Base-by-base conservation (phyloP, 2,329 filamentous ascomycete species). In the Pseudofabraea citricarpa region DNA sequence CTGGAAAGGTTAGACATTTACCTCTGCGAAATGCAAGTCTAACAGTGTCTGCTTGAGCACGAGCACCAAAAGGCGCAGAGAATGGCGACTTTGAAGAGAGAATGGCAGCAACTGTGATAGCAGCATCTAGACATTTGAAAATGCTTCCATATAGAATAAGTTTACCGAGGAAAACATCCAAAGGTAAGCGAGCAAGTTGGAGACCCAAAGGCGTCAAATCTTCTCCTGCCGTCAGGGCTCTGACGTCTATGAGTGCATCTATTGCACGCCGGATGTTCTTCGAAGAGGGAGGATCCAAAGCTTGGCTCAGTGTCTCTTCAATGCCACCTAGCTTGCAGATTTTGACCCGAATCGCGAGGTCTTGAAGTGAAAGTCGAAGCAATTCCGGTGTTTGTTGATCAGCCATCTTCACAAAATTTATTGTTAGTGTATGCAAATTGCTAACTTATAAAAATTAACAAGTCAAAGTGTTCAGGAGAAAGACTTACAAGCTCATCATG, bases 371-470 rank as follows among this genome's bases (percentile, higher is more conserved):
- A 4, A 98, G 72, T 1, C 93, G 85, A 31, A 98, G 79, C 81
- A 98, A 95, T 64, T 98, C 93, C 0, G 93, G 94, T 0, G 89
- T 95, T 67, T 97, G 93, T 59, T 96, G 89, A 49, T 95, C 90
- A 40, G 83, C 82, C 77, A 97, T 89, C 54, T 59, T 31, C 15
- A 31, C 24, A 19, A 15, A 19, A 40, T 37, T 23, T 16, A 19
- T 45, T 26, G 47, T 41, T 44, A 13, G 31, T n/a, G n/a, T n/a
- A n/a, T n/a, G n/a, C n/a, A n/a, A n/a, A n/a, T n/a, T n/a, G n/a
- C n/a, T n/a, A n/a, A n/a, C n/a, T n/a, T n/a, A n/a, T n/a, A n/a
- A n/a, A n/a, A n/a, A n/a, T n/a, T n/a, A n/a, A n/a, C n/a, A n/a
- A n/a, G n/a, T n/a, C n/a, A n/a, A n/a, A n/a, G n/a, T n/a, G n/a